Conservation (phyloP, 768 basidiomycete species). For the Tricholoma furcatifolium region DNA sequence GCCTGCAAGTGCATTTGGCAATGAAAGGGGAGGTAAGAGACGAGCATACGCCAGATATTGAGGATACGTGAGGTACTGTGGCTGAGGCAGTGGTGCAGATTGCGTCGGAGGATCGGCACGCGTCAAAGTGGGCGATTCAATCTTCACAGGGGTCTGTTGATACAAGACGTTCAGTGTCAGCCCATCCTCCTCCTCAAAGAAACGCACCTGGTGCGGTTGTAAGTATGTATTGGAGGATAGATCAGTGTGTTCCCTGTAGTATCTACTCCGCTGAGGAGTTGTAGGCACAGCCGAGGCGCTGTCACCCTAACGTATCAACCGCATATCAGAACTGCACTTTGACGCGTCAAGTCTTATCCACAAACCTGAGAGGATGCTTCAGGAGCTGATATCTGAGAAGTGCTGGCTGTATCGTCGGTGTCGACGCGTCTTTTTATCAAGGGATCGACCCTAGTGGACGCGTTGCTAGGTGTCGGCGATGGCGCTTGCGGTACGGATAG, state of each 20-base stretch:
- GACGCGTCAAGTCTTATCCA: conserved; percentile 33
- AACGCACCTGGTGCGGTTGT: conserved; percentile 27
- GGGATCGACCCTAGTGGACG: conserved; percentile 48
- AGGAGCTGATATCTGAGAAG: conserved; percentile 28
- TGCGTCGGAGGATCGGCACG: conserved; percentile 28
- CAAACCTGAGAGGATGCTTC: conserved; percentile 39
- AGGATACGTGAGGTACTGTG: conserved; percentile 37
- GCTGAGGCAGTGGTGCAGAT: conserved; percentile 19
- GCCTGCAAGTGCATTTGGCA: conserved; percentile 28
- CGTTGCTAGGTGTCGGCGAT: conserved; percentile 53
- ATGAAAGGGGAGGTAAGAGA: conserved; percentile 27
- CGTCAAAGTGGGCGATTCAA: conserved; percentile 47
- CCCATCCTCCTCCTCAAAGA: conserved; percentile 2
- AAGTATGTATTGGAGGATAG: conserved; percentile 24
- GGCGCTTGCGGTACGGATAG: conserved; percentile 33
- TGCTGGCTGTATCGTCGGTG: conserved; percentile 33
- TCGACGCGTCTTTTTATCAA: conserved; percentile 60
- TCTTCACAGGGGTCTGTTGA: conserved; percentile 30
- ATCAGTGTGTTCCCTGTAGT: conserved; percentile 58
- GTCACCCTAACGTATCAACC: conserved; percentile 11
- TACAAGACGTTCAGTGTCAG: conserved; percentile 14
- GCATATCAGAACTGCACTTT: neutral
- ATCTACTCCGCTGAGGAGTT: conserved; percentile 60
- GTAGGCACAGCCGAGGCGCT: conserved; percentile 33
- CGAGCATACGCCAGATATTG: conserved; percentile 32